A percentile compares a stretch with the other conserved stretches of the same genome.
Evolutionary conservation across 495 filamentous ascomycete species (phyloP).

Genomic region (Mytilinidion resinicola): DNA sequence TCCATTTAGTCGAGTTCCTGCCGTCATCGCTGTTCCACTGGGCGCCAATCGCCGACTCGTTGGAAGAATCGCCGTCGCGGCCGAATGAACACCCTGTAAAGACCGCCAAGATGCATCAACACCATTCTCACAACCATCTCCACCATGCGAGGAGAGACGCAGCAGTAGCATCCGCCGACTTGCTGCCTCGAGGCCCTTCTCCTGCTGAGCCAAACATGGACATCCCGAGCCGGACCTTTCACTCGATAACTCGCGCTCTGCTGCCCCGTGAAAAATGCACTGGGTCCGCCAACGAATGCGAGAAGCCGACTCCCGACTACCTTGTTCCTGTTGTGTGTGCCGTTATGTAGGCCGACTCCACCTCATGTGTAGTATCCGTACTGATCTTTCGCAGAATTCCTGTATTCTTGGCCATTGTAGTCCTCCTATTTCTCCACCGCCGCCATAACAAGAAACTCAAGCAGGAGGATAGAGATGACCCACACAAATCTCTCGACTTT

Average conservation of each 20-base stretch:
- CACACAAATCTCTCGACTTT: constrained; percentile 91
- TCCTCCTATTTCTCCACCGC: constrained; percentile 71
- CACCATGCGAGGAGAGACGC: constrained; percentile 4
- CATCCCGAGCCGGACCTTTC: constrained; percentile 8
- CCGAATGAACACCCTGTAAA: not conserved
- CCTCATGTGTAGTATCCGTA: constrained; percentile 19
- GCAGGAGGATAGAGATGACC: constrained; percentile 76
- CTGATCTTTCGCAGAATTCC: constrained; percentile 58
- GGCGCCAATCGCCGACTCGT: not conserved
- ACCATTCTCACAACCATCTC: constrained; percentile 3
- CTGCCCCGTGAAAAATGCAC: constrained; percentile 19
- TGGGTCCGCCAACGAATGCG: constrained; percentile 21
- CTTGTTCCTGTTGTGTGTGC: constrained; percentile 74
- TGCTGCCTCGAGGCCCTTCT: not conserved
- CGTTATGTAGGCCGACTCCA: constrained; percentile 64
- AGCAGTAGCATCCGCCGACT: not conserved
- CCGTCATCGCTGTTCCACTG: not conserved
- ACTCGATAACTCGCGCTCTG: constrained; percentile 11
- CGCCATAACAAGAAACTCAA: constrained; percentile 65
- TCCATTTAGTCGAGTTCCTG: not conserved
- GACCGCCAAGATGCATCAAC: constrained; percentile 2
- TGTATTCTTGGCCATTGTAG: constrained; percentile 56
- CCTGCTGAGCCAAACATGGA: not conserved
- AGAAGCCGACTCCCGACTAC: constrained; percentile 39
- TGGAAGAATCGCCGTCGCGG: not conserved